Percentiles rank a stretch among this genome's conserved stretches.
phyloP scores from a whole-genome alignment of 2,329 filamentous ascomycete genomes.

The Claviceps citrina region DNA sequence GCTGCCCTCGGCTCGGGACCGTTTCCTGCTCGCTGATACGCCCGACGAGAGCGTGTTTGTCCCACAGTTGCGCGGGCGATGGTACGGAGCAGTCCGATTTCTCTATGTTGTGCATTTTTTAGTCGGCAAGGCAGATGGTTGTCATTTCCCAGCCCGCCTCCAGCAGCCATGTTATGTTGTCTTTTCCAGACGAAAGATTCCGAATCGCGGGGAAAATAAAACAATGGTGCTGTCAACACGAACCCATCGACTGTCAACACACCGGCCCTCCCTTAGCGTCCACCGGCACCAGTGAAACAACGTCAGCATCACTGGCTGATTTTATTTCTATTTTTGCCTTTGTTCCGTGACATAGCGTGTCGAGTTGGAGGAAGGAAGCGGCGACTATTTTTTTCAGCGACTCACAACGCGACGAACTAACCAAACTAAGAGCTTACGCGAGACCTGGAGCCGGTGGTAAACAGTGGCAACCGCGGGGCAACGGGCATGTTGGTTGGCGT shows the following conservation, averaged over 20 bases:
- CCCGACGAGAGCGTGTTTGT: conserved; percentile 5
- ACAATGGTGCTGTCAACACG: no score
- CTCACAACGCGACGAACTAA: conserved; percentile 11
- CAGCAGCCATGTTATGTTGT: no score
- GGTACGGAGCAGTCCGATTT: no score
- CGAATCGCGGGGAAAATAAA: no score
- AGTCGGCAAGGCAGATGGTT: no score
- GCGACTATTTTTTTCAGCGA: conserved; percentile 6
- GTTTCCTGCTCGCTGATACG: conserved; percentile 3
- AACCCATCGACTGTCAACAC: no score
- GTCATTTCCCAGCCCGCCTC: no score
- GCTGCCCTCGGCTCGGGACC: background rate
- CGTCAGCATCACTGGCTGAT: background rate
- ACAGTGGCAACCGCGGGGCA: conserved; percentile 42
- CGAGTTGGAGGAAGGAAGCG: conserved; percentile 1
- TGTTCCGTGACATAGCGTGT: conserved; percentile 2
- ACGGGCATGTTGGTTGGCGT: conserved; percentile 33
- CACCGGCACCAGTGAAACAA: background rate
- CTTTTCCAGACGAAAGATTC: no score
- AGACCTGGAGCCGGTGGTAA: conserved; percentile 26
- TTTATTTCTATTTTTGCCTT: no score
- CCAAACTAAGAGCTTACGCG: no score
- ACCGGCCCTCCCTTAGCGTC: no score
- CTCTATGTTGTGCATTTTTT: no score
- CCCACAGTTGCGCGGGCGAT: conserved; percentile 7